Percentiles rank a stretch among this genome's conserved stretches.
Conservation (phyloP, 371 early-diverging fungal species). For the Rhizopus delemar region DNA sequence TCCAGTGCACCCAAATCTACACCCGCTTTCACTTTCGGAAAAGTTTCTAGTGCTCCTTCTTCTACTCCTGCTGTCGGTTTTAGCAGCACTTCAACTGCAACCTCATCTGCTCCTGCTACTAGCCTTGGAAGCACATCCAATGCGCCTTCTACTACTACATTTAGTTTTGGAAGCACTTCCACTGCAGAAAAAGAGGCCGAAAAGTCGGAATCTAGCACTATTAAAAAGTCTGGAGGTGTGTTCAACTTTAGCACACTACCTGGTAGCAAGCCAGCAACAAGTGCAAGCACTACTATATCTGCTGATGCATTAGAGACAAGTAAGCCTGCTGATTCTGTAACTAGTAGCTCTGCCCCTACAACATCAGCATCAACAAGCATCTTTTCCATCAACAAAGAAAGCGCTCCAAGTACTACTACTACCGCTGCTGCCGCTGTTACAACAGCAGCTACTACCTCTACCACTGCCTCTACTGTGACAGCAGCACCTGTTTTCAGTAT, state of each 20-base stretch:
- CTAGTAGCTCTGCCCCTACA: not conserved
- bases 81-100: not conserved
- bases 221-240: not conserved
- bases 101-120: not conserved
- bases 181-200: not conserved
- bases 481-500: not conserved
- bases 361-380: not conserved
- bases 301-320: not conserved
- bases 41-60: not conserved
- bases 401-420: not conserved
- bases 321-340: not conserved
- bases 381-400: not conserved
- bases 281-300: not conserved
- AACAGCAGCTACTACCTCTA: not conserved
- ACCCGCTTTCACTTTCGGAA: conserved; percentile 5
- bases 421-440: not conserved
- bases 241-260: conserved; percentile 1
- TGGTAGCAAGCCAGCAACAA: not conserved
- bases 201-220: not conserved
- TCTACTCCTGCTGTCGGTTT: not conserved
- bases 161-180: not conserved
- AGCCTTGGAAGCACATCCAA: not conserved
- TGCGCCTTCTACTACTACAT: not conserved
- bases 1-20: not conserved
- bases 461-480: not conserved